Base-by-base conservation (phyloP, 2,329 filamentous ascomycete genomes). In the Cercospora nicotianae region DNA sequence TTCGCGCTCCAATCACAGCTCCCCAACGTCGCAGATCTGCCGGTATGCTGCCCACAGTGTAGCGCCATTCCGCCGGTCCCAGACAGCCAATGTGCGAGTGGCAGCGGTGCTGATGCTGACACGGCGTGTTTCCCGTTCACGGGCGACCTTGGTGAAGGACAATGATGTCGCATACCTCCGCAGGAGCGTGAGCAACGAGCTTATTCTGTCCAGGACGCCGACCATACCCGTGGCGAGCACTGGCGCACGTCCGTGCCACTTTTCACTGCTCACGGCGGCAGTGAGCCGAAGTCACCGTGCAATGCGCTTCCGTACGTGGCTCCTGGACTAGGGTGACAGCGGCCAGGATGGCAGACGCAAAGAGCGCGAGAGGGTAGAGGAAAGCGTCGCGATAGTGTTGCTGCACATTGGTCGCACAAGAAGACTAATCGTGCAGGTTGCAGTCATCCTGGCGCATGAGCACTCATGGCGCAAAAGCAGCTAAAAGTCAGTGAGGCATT, bases 1-100 rank as follows among this genome's bases (percentile, higher is more conserved):
- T 65, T 64, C 59, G 66, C 63, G 63, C 63, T 60, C 66, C 66
- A 67, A 67, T 67, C 62, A 67, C 51, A 65, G 53, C 60, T 33
- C 51, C 57, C 57, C 39, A 60, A 48, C 58, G 39, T 64, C 45
- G 66, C 58, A 67, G 66, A 64, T 67, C 66, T 57, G 61, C 62
- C 57, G 66, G 58, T 57, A 65, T 64, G 51, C 66, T 61, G 63
- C 58, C 58, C 62, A 67, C 62, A 51, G 30, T 26, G 58, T 58
- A 45, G 62, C 62, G 66, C 66, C 62, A 53, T 57, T 63, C 36
- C 36, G 58, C 36, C 48, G 48, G 53, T 28, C 60, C 55, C 18
- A 48, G 45, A 39, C 33, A 36, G 30, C 45, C 66, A 58, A 33
- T 64, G 60, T 51, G 58, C 57, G 39, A 42, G 63, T 55, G 48